These are phyloP conservation scores for Lipomyces sp. DNA, from an alignment of 805 yeast species.

Conservation along the genomic window DNA sequence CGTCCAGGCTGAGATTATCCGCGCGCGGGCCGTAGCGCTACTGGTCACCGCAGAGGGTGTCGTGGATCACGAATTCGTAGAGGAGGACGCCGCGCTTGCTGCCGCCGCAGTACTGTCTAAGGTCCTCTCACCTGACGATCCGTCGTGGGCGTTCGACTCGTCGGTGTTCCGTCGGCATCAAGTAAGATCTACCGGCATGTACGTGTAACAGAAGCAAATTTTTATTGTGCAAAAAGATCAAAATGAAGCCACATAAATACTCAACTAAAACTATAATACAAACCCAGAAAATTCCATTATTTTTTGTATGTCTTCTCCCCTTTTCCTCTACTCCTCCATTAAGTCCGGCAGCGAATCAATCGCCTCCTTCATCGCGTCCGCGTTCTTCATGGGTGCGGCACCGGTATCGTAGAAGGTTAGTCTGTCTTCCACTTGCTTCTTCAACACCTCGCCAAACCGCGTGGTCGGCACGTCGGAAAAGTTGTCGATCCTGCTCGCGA, in stretches of 20 bases:
- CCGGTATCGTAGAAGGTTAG: constrained; percentile 94
- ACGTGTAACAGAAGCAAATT: constrained; percentile 8
- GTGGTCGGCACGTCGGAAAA: constrained; percentile 92
- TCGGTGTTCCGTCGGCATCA: constrained; percentile 5
- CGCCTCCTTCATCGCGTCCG: constrained; percentile 92
- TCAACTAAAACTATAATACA: background rate
- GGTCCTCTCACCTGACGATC: background rate
- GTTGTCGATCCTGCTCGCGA: constrained; percentile 97
- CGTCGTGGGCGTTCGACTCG: constrained; percentile 9
- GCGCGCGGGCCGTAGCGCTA: constrained; percentile 10
- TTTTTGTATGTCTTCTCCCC: too few species aligned
- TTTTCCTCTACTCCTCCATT: constrained; percentile 19
- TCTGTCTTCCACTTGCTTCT: constrained; percentile 97
- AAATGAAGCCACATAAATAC: constrained; percentile 1
- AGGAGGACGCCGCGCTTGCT: constrained; percentile 16
- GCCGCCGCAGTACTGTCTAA: constrained; percentile 4
- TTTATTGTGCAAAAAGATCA: background rate
- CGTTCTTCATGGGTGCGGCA: constrained; percentile 91
- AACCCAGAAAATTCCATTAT: background rate
- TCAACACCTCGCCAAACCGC: constrained; percentile 84
- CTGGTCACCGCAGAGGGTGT: constrained; percentile 26
- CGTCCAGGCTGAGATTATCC: constrained; percentile 13
- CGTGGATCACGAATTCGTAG: constrained; percentile 24
- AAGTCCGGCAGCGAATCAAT: constrained; percentile 51
- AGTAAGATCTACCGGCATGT: constrained; percentile 24